Evolutionary conservation across 805 yeast genomes (phyloP).

Genomic region (Priceomyces carsonii): DNA sequence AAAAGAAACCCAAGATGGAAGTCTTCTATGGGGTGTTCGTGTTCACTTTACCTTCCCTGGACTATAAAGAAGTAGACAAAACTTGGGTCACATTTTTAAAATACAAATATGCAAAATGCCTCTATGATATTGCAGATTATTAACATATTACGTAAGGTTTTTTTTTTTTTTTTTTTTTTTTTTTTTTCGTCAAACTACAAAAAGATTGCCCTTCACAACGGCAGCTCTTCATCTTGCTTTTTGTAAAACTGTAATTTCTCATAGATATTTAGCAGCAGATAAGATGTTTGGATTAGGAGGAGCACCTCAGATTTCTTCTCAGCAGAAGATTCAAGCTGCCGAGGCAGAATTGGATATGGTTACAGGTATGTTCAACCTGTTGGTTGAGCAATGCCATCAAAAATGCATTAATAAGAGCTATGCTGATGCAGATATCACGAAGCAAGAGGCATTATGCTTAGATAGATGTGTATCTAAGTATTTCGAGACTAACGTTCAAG

Average conservation of each 20-base stretch:
- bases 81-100: conserved; percentile 2
- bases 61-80: conserved; percentile 15
- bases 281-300: conserved; percentile 78
- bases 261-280: no score
- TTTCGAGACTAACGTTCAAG: conserved; percentile 91
- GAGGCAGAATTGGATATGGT: conserved; percentile 97
- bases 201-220: no score
- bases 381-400: conserved; percentile 84
- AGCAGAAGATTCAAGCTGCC: conserved; percentile 83
- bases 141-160: not conserved
- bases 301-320: conserved; percentile 70
- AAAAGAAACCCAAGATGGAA: conserved; percentile 16
- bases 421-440: conserved; percentile 70
- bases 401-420: conserved; percentile 77
- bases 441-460: conserved; percentile 81
- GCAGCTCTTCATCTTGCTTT: no score
- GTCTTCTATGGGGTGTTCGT: conserved; percentile 36
- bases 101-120: not conserved
- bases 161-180: not conserved
- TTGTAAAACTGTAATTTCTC: no score
- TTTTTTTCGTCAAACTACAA: no score
- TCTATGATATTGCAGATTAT: no score
- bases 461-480: conserved; percentile 96
- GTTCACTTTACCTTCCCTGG: conserved; percentile 39
- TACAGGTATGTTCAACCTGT: conserved; percentile 94